phyloP scores from a whole-genome alignment of 176 grass and related monocot species.

The Calamus simplicifolius region DNA sequence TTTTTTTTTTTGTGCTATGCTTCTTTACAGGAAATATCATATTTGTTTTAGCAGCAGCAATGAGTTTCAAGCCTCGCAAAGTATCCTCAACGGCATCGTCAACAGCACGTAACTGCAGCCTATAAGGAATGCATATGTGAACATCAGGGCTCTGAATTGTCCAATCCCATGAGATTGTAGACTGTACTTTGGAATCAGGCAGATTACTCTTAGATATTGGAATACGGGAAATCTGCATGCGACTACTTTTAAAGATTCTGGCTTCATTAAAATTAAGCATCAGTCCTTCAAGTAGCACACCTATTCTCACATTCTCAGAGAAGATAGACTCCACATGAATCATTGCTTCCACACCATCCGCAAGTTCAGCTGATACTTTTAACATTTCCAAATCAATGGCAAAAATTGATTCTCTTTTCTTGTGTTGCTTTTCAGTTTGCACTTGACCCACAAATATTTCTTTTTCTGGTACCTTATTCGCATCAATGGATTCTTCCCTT shows the following conservation, averaged over 20 bases:
- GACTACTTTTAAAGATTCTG: conserved; percentile 58
- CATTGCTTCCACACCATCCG: conserved; percentile 86
- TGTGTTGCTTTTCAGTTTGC: conserved; percentile 50
- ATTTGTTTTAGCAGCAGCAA: conserved; percentile 68
- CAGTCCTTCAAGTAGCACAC: conserved; percentile 80
- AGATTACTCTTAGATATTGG: conserved; percentile 57
- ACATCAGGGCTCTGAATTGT: conserved; percentile 82
- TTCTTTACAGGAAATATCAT: conserved; percentile 76
- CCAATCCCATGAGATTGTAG: conserved; percentile 61
- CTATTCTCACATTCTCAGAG: conserved; percentile 96
- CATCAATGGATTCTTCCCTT: conserved; percentile 55
- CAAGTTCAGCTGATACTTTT: conserved; percentile 75
- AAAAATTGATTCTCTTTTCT: conserved; percentile 77
- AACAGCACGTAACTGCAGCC: conserved; percentile 90
- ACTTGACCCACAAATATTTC: conserved; percentile 35
- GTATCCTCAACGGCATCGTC: conserved; percentile 97
- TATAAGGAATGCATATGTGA: conserved; percentile 83
- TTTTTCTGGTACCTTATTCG: conserved; percentile 28
- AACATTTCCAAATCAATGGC: conserved; percentile 85
- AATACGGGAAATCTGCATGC: conserved; percentile 81
- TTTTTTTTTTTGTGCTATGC: conserved; percentile 51
- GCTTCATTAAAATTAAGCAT: conserved; percentile 59
- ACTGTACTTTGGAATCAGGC: conserved; percentile 57
- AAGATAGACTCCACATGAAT: conserved; percentile 85
- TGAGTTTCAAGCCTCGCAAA: conserved; percentile 62